Evolutionary conservation across 1,284 basidiomycete species (phyloP).

Genomic region (Retiboletus flavoniger): DNA sequence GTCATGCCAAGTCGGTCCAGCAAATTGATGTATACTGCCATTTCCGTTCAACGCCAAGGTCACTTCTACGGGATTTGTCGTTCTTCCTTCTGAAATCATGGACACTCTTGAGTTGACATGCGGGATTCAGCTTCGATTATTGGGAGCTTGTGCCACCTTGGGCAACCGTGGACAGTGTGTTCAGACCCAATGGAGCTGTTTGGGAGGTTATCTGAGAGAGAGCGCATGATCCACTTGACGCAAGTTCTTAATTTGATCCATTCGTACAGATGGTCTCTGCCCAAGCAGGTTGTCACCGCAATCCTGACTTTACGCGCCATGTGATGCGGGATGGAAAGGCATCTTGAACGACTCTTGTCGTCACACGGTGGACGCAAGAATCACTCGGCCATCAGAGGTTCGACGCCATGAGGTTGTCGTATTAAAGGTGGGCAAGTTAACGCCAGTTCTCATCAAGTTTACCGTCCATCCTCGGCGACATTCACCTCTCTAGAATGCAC

Average conservation of each 20-base stretch:
- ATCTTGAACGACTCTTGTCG: not conserved
- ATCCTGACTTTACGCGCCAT: not conserved
- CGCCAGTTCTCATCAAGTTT: not conserved
- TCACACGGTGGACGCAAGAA: not conserved
- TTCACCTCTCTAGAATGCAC: constrained; percentile 11
- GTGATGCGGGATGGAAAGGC: not conserved
- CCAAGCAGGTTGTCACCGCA: not conserved
- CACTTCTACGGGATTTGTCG: not conserved
- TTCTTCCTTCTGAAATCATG: not conserved
- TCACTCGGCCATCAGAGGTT: not conserved
- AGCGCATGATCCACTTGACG: not conserved
- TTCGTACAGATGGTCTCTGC: not conserved
- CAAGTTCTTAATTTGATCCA: not conserved
- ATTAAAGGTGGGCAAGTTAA: constrained; percentile 2
- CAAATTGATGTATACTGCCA: too few species aligned
- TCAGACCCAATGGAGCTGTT: not conserved
- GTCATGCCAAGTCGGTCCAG: too few species aligned
- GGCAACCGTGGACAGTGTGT: not conserved
- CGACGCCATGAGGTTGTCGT: not conserved
- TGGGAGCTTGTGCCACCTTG: not conserved
- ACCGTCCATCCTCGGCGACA: not conserved
- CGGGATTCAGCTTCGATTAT: not conserved
- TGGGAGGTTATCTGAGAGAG: not conserved
- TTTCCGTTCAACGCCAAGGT: not conserved
- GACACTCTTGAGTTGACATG: not conserved